Conservation (phyloP, 1,284 basidiomycete genomes). For the Thecaphora frezii region DNA sequence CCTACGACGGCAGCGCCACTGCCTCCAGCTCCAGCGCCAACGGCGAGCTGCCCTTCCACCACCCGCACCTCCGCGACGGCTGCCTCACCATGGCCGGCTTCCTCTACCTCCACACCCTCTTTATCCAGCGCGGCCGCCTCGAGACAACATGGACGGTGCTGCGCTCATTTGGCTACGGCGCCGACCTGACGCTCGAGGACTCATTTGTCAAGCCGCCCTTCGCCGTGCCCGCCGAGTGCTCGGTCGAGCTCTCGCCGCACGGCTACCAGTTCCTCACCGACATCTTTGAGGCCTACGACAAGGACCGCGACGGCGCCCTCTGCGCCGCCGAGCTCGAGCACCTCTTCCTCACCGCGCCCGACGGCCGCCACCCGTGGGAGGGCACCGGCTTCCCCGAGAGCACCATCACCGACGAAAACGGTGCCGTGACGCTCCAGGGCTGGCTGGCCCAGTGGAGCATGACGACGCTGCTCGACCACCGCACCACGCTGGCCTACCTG, state of each 20-base stretch:
- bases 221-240: slow-evolving; percentile 88
- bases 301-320: slow-evolving; percentile 93
- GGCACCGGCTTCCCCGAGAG: slow-evolving; percentile 65
- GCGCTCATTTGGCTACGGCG: slow-evolving; percentile 91
- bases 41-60: slow-evolving; percentile 23
- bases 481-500: slow-evolving; percentile 89
- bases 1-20: slow-evolving; percentile 28
- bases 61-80: slow-evolving; percentile 60
- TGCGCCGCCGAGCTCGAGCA: slow-evolving; percentile 82
- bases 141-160: slow-evolving; percentile 98
- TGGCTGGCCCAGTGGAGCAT: slow-evolving; percentile 99
- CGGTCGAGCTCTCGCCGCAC: slow-evolving; percentile 86
- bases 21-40: slow-evolving; percentile 34
- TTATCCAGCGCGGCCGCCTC: slow-evolving; percentile 91
- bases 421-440: slow-evolving; percentile 88
- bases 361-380: slow-evolving; percentile 51
- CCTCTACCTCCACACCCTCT: slow-evolving; percentile 90
- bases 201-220: slow-evolving; percentile 66
- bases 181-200: slow-evolving; percentile 74
- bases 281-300: slow-evolving; percentile 93
- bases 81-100: slow-evolving; percentile 91
- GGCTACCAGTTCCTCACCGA: slow-evolving; percentile 98
- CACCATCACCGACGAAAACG: slow-evolving; percentile 83
- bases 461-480: slow-evolving; percentile 91
- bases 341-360: slow-evolving; percentile 89